Evolutionary conservation across 805 yeast species (phyloP).

Genomic region (Starmerella etchellsii): DNA sequence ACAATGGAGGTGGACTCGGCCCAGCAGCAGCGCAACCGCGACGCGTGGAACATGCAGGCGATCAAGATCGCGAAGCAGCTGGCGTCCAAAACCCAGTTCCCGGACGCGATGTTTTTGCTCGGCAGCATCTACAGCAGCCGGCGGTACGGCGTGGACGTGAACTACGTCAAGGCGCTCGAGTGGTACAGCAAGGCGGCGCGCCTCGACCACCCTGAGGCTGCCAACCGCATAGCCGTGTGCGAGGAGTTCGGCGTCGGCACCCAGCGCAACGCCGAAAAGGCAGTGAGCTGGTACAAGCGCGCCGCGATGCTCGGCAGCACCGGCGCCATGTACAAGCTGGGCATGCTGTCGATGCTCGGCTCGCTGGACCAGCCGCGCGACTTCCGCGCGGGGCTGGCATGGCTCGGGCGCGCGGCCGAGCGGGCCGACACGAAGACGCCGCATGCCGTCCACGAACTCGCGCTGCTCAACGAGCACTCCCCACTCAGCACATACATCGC

Average conservation of each 20-base stretch:
- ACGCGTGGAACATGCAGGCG: slow-evolving; percentile 44
- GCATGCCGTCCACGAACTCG: slow-evolving; percentile 48
- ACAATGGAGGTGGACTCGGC: slow-evolving; percentile 31
- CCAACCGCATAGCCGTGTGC: slow-evolving; percentile 59
- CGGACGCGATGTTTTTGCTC: slow-evolving; percentile 45
- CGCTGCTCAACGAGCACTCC: slow-evolving; percentile 39
- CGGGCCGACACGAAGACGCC: slow-evolving; percentile 35
- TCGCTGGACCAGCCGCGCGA: slow-evolving; percentile 29
- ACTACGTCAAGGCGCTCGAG: slow-evolving; percentile 49
- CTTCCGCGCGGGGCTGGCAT: slow-evolving; percentile 35
- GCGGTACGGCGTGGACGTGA: slow-evolving; percentile 37
- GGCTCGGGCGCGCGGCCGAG: slow-evolving; percentile 41
- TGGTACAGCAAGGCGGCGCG: slow-evolving; percentile 47
- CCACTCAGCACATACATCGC: slow-evolving; percentile 32
- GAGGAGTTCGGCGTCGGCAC: slow-evolving; percentile 54
- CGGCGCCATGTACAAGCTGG: slow-evolving; percentile 62
- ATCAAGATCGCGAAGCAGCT: slow-evolving; percentile 48
- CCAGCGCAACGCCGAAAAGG: slow-evolving; percentile 32
- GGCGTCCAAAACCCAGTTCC: slow-evolving; percentile 32
- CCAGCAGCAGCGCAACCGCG: slow-evolving; percentile 40
- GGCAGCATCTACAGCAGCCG: slow-evolving; percentile 49
- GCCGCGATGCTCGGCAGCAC: slow-evolving; percentile 54
- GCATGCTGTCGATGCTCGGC: slow-evolving; percentile 48
- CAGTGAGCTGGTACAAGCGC: slow-evolving; percentile 41
- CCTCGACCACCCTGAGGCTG: slow-evolving; percentile 44